phyloP scores from a whole-genome alignment of 2,329 filamentous ascomycete genomes.

The Claviceps maximensis region DNA sequence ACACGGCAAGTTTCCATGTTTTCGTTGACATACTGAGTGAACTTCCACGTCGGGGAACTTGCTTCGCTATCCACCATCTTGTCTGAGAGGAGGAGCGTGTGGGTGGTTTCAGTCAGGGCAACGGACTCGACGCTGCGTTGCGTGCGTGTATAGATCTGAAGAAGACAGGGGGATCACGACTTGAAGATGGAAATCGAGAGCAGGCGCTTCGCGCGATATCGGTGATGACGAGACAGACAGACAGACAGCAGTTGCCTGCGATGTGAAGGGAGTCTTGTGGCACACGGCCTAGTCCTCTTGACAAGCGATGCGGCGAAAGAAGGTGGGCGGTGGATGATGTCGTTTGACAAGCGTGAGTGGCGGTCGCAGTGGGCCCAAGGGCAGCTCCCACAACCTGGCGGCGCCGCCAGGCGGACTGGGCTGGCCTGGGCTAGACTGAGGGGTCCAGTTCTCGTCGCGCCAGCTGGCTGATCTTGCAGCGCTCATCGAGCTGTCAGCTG shows the following conservation, averaged over 20 bases:
- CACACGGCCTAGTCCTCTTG: slow-evolving; percentile 8
- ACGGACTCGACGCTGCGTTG: background rate
- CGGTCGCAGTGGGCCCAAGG: slow-evolving; percentile 10
- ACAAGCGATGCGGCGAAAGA: slow-evolving; percentile 10
- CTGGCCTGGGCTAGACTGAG: too few species aligned
- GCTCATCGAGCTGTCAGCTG: too few species aligned
- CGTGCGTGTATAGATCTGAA: background rate
- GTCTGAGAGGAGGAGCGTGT: slow-evolving; percentile 18
- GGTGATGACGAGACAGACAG: slow-evolving; percentile 2
- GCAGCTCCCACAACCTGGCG: slow-evolving; percentile 7
- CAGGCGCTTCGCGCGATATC: slow-evolving; percentile 1
- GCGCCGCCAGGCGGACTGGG: too few species aligned
- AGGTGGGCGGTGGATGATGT: slow-evolving; percentile 14
- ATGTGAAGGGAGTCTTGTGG: slow-evolving; percentile 5
- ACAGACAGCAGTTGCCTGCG: slow-evolving; percentile 2
- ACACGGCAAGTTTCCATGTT: slow-evolving; percentile 8
- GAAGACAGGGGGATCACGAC: background rate
- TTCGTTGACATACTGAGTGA: slow-evolving; percentile 71
- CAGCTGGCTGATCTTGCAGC: too few species aligned
- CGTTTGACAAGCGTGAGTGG: slow-evolving; percentile 12
- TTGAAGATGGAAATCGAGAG: background rate
- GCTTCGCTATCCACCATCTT: slow-evolving; percentile 96
- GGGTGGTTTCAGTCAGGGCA: slow-evolving; percentile 7
- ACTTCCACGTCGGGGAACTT: slow-evolving; percentile 97
- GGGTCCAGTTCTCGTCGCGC: background rate